A percentile compares a stretch with the other conserved stretches of the same genome.
Conservation (phyloP, 2,329 filamentous ascomycete genomes). For the Fusarium ramigenum region DNA sequence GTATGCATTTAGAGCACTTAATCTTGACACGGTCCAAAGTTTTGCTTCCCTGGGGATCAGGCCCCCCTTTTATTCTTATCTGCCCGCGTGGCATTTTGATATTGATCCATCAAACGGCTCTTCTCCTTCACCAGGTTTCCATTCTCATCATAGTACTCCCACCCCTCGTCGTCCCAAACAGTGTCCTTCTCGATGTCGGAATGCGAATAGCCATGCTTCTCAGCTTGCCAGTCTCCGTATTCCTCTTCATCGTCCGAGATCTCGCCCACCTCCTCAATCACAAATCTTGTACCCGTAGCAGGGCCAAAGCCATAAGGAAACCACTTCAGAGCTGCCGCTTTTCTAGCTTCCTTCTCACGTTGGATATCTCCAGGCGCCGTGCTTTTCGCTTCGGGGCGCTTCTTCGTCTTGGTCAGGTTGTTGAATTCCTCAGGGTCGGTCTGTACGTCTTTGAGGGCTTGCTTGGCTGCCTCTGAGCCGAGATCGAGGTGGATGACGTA, state of each 20-base stretch:
- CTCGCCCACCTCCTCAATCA: constrained; percentile 57
- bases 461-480: constrained; percentile 45
- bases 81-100: constrained; percentile 6
- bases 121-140: neutral
- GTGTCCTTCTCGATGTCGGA: neutral
- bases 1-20: neutral
- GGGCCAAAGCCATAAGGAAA: constrained; percentile 59
- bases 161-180: neutral
- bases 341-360: constrained; percentile 49
- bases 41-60: neutral
- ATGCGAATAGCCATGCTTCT: constrained; percentile 32
- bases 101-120: constrained; percentile 19
- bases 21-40: neutral
- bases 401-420: neutral
- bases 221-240: constrained; percentile 53
- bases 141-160: constrained; percentile 10
- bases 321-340: constrained; percentile 55
- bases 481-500: constrained; percentile 58
- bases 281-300: constrained; percentile 52
- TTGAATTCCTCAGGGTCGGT: constrained; percentile 17
- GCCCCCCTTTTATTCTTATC: neutral
- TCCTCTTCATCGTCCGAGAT: constrained; percentile 54
- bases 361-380: constrained; percentile 48
- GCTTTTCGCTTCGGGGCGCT: neutral
- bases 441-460: constrained; percentile 29